Evolutionary conservation across 148 eudicot genomes (phyloP), one percentile per base, ranked within the genome.

Genomic region (Amaranthus cruentus): DNA sequence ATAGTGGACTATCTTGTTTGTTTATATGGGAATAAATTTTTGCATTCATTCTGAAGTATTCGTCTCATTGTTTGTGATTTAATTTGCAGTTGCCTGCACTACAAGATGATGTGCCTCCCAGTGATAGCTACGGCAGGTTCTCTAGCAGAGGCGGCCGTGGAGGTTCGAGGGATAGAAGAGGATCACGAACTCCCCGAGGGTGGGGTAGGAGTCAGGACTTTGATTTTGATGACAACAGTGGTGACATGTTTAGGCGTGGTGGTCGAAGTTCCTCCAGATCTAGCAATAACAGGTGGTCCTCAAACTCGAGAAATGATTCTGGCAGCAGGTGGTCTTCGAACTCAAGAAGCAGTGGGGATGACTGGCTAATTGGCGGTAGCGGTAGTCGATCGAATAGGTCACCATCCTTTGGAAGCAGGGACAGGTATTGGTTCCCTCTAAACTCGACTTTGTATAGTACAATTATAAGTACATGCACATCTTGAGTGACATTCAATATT

Each of bases 51-150:
- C 43, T 50, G 42, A 10, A 14, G n/a, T 5, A 6, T 14, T 51
- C 42, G 59, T 70, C 59, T 71, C 52, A 52, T 74, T 21, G 60
- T 53, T 64, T 62, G 28, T 53, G 14, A 28, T 81, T 64, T 78
- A 57, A 51, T 73, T 52, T 85, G 81, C 89, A 95, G 98, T 78
- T 95, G 86, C 98, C 98, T 77, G 81, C 96, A 60, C 79, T 95
- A 85, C 97, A 95, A 90, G 98, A 95, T 64, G 93, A 95, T 75
- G 97, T 86, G 49, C 98, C 96, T 46, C 74, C 93, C 68, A 73
- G 86, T 72, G 98, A 95, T 69, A 79, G 54, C 79, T 95, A 95
- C 62, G 98, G 98, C 51, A 88, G 85, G 76, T 95, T 88, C 77
- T 91, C 93, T 38, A 78, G 77, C 78, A 81, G 86, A 52, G 97